Conservation (phyloP, 441 rosid genomes). For the Sinapis alba region DNA sequence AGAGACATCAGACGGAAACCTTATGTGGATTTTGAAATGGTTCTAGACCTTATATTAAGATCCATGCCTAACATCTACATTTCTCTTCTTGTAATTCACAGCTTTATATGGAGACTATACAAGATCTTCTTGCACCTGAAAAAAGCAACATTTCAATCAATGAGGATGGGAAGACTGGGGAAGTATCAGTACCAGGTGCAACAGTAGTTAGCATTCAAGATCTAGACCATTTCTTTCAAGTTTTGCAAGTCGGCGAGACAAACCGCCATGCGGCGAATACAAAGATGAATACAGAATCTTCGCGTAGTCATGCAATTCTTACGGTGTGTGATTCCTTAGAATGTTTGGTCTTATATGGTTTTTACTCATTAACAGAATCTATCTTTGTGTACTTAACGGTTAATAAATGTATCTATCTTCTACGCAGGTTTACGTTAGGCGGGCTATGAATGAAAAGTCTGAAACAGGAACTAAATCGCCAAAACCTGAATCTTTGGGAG, state of each 20-base stretch:
- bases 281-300: constrained; percentile 90
- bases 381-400: no score
- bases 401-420: constrained; percentile 27
- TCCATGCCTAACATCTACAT: not conserved
- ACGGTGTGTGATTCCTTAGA: constrained; percentile 52
- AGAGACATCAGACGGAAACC: not conserved
- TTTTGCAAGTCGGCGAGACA: constrained; percentile 81
- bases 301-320: constrained; percentile 95
- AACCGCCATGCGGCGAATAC: constrained; percentile 91
- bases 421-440: constrained; percentile 64
- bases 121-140: constrained; percentile 91
- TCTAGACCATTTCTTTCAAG: constrained; percentile 67
- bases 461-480: constrained; percentile 43
- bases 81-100: constrained; percentile 38
- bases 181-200: constrained; percentile 78
- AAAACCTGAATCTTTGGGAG: constrained; percentile 43
- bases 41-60: not conserved
- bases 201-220: constrained; percentile 58
- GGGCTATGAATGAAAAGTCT: constrained; percentile 56
- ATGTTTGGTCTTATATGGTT: not conserved
- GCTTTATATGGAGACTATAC: constrained; percentile 89
- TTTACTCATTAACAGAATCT: not conserved
- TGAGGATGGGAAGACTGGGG: constrained; percentile 85
- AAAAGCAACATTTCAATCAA: constrained; percentile 66
- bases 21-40: not conserved